Conservation (phyloP, 2,329 filamentous ascomycete genomes). For the Ophiocordyceps camponoti-leonardi region DNA sequence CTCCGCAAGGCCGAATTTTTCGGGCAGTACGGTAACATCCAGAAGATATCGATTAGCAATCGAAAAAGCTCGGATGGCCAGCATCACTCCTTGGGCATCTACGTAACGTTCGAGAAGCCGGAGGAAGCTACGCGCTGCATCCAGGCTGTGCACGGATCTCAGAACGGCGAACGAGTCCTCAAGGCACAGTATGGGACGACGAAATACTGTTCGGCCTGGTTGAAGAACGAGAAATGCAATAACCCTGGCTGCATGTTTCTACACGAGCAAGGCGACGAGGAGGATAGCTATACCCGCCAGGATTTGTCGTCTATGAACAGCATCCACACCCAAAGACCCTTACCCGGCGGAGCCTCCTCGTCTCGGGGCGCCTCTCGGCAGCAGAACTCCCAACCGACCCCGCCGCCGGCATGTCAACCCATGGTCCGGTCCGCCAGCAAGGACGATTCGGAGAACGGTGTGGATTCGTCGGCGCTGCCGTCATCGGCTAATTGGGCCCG, state of each 20-base stretch:
- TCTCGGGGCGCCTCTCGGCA: constrained; percentile 36
- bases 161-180: constrained; percentile 74
- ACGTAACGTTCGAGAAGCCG: constrained; percentile 92
- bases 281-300: constrained; percentile 88
- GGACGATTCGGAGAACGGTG: constrained; percentile 53
- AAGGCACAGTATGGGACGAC: constrained; percentile 75
- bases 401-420: constrained; percentile 31
- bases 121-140: constrained; percentile 85
- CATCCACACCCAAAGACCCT: constrained; percentile 58
- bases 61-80: constrained; percentile 61
- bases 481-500: constrained; percentile 88
- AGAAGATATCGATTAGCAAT: constrained; percentile 98
- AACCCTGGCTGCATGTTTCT: constrained; percentile 97
- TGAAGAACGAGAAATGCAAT: constrained; percentile 84
- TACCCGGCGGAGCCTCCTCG: constrained; percentile 31
- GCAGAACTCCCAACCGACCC: constrained; percentile 20
- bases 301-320: constrained; percentile 92
- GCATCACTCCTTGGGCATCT: constrained; percentile 84
- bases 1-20: constrained; percentile 87
- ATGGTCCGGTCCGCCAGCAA: constrained; percentile 67
- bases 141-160: constrained; percentile 75
- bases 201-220: constrained; percentile 95
- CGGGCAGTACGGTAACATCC: constrained; percentile 93
- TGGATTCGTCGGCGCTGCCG: constrained; percentile 76
- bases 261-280: constrained; percentile 95